phyloP scores from a whole-genome alignment of 1,284 basidiomycete species.

The Trichosporon sp. region DNA sequence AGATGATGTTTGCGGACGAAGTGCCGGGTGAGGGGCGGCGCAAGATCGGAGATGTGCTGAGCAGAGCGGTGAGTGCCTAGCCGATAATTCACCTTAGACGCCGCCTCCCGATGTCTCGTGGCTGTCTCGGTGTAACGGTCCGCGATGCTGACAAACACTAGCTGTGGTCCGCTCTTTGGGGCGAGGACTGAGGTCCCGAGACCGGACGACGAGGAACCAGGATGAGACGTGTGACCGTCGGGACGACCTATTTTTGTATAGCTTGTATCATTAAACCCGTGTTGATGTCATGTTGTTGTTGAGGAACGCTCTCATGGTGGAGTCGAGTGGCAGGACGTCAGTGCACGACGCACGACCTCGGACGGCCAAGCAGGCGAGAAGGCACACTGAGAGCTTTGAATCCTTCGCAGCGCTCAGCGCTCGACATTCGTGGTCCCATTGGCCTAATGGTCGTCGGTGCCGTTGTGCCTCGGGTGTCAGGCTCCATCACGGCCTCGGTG shows the following conservation, averaged over 20 bases:
- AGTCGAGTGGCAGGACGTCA: background rate
- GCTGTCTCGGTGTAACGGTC: conserved; percentile 8
- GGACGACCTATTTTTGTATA: background rate
- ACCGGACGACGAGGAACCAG: background rate
- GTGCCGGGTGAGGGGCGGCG: conserved; percentile 53
- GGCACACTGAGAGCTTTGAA: background rate
- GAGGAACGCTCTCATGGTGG: background rate
- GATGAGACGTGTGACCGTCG: too few species aligned
- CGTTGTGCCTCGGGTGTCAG: background rate
- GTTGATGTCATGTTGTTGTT: conserved; percentile 14
- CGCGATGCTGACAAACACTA: conserved; percentile 18
- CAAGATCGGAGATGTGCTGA: conserved; percentile 57
- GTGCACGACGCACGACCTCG: background rate
- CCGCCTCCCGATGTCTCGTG: background rate
- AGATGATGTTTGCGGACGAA: conserved; percentile 53
- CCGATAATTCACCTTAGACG: too few species aligned
- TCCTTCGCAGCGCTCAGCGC: background rate
- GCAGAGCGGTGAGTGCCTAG: conserved; percentile 53
- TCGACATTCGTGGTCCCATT: conserved; percentile 13
- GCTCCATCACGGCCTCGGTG: background rate
- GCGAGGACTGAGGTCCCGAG: background rate
- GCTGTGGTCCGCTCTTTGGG: conserved; percentile 25
- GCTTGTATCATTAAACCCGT: background rate
- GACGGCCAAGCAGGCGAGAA: background rate
- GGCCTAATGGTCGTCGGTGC: background rate